Conservation (phyloP, 495 filamentous ascomycete genomes). For the Penicillium egyptiacum region DNA sequence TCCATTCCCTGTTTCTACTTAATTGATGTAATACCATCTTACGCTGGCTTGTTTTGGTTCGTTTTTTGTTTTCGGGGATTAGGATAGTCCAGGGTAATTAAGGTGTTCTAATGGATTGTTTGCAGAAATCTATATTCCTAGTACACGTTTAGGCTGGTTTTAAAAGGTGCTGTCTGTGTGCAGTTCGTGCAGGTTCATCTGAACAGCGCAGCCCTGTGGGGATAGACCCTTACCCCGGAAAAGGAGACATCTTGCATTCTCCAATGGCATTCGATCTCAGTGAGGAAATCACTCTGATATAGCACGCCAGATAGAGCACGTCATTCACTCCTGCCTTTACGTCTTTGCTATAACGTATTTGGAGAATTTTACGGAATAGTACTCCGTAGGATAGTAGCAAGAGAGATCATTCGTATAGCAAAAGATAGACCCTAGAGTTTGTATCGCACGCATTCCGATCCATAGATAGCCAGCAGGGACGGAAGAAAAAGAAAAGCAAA, state of each 20-base stretch:
- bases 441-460: background rate
- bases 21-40: constrained; percentile 45
- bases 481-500: constrained; percentile 1
- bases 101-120: constrained; percentile 15
- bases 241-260: background rate
- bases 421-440: constrained; percentile 1
- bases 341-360: background rate
- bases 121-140: background rate
- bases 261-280: background rate
- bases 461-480: constrained; percentile 3
- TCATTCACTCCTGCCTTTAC: background rate
- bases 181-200: background rate
- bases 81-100: constrained; percentile 11
- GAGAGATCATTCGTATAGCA: background rate
- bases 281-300: constrained; percentile 2
- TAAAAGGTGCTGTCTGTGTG: background rate
- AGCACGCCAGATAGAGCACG: constrained; percentile 9
- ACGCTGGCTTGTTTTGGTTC: constrained; percentile 22
- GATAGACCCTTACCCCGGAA: constrained; percentile 11
- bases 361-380: too few species aligned
- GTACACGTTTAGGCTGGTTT: too few species aligned
- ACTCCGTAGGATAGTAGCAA: background rate
- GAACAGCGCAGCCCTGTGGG: background rate
- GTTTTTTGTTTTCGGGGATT: constrained; percentile 11
- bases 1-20: constrained; percentile 15